Base-by-base conservation (phyloP, 2,329 filamentous ascomycete genomes). In the Dactylonectria estremocensis region DNA sequence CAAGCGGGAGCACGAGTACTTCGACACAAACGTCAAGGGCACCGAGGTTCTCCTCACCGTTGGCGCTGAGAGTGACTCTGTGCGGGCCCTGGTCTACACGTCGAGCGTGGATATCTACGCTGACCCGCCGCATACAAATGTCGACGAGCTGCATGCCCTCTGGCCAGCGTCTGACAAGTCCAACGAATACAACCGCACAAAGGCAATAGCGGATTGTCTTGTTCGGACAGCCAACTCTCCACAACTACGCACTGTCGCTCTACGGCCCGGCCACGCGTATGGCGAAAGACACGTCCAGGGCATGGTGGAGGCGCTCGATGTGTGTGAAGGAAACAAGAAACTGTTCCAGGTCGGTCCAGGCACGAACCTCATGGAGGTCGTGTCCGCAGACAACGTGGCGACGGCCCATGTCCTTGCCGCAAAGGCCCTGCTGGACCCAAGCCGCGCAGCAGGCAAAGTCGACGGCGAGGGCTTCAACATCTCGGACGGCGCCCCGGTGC, bases 401-500 rank as follows among this genome's bases (percentile, higher is more conserved):
- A 61, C 43, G 3, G 76, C 71, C 0, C 78, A 80, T 46, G 7
- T 75, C 2, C 70, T 80, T 1, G 77, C 72, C 1, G 77, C 77
- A 3, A 78, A 77, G 53, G 77, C 74, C 0, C 61, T 80, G 11
- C 31, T 75, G 6, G 74, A 73, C 7, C 69, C 62, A 2, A 45
- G 35, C 0, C 59, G 62, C 1, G 70, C 71, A 6, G 11, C 14
- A 0, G 69, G 66, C 1, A 69, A 63, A 11, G 74, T 81, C 0
- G 77, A 74, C 0, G 80, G 81, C 7, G 74, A 82, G 64, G 77
- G 74, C 0, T 82, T 81, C 69, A 81, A 80, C 59, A 73, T 80
- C 53, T 78, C 79, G 1, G 80, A 83, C 45, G 77, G 77, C 0
- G 55, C 70, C 1, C 76, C 76, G 0, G 62, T 79, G 7, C 74